Conservation (phyloP, 352 stramenopile genomes). For the Plasmopara viticola region DNA sequence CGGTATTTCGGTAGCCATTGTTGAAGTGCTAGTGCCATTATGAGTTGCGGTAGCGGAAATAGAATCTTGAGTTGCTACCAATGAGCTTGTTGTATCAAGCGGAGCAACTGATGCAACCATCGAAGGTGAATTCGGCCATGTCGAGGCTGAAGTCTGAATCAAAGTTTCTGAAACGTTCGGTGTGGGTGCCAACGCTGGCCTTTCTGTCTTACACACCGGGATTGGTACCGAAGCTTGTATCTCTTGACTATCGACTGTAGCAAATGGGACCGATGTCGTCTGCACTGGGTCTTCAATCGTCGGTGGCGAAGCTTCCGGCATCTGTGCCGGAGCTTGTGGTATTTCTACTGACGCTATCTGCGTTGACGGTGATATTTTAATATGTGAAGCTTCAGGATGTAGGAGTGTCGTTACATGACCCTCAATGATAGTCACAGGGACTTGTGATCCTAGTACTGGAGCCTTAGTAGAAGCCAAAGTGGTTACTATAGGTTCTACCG, state of each 20-base stretch:
- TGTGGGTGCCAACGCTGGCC: background rate
- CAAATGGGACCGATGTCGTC: background rate
- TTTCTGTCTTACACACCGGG: background rate
- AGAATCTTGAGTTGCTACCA: background rate
- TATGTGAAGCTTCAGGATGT: background rate
- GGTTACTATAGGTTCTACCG: background rate
- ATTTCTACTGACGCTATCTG: constrained; percentile 1
- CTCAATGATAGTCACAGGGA: background rate
- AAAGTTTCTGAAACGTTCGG: background rate
- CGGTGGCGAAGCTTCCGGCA: constrained; percentile 1
- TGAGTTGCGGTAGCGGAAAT: background rate
- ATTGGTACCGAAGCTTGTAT: background rate
- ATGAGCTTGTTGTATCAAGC: background rate
- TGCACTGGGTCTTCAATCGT: constrained; percentile 2
- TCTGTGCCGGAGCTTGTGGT: background rate
- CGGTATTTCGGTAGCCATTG: constrained; percentile 2
- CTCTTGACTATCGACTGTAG: constrained; percentile 1
- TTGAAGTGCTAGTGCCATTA: background rate
- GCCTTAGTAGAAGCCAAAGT: background rate
- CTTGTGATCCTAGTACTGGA: constrained; percentile 3
- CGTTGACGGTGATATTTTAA: background rate
- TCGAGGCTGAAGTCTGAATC: constrained; percentile 1
- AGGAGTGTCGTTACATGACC: background rate
- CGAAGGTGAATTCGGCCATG: background rate
- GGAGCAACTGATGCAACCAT: background rate